Conservation (phyloP, 192 early-diverging fungal genomes). For the Gonapodya sp. region DNA sequence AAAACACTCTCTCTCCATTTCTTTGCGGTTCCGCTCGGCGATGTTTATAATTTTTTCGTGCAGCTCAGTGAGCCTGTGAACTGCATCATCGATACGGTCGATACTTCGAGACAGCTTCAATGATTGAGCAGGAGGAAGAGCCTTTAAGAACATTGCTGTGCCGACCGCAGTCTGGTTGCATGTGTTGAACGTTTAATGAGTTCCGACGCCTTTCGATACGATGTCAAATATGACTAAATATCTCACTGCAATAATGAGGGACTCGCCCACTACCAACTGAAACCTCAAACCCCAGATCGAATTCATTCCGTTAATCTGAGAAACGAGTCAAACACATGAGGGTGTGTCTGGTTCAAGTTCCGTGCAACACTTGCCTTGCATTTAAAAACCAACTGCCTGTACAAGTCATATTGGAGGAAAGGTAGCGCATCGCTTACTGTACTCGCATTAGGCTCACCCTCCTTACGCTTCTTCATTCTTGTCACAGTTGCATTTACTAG, state of each 20-base stretch:
- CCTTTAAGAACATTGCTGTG: slow-evolving; percentile 59
- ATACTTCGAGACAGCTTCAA: slow-evolving; percentile 64
- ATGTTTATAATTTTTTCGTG: slow-evolving; percentile 56
- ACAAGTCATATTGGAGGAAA: slow-evolving; percentile 74
- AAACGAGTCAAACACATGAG: too few relatives aligned
- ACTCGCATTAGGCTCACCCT: slow-evolving; percentile 58
- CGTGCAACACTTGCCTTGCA: slow-evolving; percentile 12
- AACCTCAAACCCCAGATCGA: slow-evolving; percentile 62
- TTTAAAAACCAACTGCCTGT: slow-evolving; percentile 71
- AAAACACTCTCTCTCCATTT: slow-evolving; percentile 41
- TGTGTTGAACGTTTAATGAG: too few relatives aligned
- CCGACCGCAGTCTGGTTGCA: slow-evolving; percentile 60
- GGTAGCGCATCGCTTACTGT: slow-evolving; percentile 69
- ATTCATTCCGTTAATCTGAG: slow-evolving; percentile 66
- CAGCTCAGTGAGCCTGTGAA: slow-evolving; percentile 53
- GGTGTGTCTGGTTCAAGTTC: too few relatives aligned
- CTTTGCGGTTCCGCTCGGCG: slow-evolving; percentile 52
- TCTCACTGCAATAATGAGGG: slow-evolving; percentile 23
- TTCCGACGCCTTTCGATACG: too few relatives aligned
- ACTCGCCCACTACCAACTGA: slow-evolving; percentile 41
- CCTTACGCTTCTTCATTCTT: slow-evolving; percentile 34
- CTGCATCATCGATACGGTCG: slow-evolving; percentile 64
- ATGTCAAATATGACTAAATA: too few relatives aligned
- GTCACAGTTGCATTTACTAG: slow-evolving; percentile 68
- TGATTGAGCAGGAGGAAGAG: slow-evolving; percentile 58